Evolutionary conservation across 345 rosid species (phyloP), one percentile per base, ranked within the genome.

Genomic region (Pistacia atlantica): DNA sequence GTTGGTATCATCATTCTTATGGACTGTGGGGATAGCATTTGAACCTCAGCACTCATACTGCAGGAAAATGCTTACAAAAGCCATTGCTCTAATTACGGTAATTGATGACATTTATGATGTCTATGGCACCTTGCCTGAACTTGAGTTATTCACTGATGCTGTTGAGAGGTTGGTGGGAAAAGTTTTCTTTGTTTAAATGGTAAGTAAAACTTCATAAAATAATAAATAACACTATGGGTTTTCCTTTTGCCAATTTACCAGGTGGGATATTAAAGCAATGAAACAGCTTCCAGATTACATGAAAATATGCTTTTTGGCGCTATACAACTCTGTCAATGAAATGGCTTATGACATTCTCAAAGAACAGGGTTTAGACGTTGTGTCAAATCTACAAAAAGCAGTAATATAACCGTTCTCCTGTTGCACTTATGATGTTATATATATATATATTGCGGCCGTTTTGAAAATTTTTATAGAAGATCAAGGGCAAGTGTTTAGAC

Each of bases 241-340:
- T 38, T 38, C 4, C 5, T 38, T 38, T 6, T 4, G 5, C 7
- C 42, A 6, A 0, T 38, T 67, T 52, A 28, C 73, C 75, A 80
- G 88, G 38, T 80, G 88, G 82, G 88, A 85, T 22, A 64, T 77
- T 2, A 25, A 57, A 13, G 73, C 71, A 11, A 49, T 76, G 25
- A 20, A 75, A 4, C n/a, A 73, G 51, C 75, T 84, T 42, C 89
- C 89, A 0, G 67, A 77, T 11, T 82, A 68, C 45, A 78, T 82
- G 87, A 80, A 82, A 67, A 20, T 75, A 46, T 77, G 84, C 54
- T 83, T 82, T 65, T 51, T 81, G 1, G 84, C 80, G 4, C 71
- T 82, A 2, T 80, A 66, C 16, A 78, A 82, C 45, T 70, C 64
- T 37, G 68, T 79, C 7, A 82, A 82, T 10, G 84, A 84, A 38